A percentile compares a stretch with the other conserved stretches of the same genome.
Conservation (phyloP, 78 protist species). For the Dictyostelium purpureum region DNA sequence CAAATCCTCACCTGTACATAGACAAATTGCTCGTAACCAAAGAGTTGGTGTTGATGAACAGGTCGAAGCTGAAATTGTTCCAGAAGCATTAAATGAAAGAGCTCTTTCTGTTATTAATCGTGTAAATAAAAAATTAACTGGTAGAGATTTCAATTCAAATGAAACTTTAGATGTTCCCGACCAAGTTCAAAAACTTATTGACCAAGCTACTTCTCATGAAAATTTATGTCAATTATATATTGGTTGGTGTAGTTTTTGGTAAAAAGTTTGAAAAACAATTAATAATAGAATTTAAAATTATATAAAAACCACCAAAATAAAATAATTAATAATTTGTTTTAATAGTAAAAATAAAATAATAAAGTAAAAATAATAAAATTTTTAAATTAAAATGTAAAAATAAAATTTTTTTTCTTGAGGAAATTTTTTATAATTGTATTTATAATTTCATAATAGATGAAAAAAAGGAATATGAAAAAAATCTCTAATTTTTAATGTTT, state of each 20-base stretch:
- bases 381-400: no score
- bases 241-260: constrained; percentile 98
- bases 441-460: no score
- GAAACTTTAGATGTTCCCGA: constrained; percentile 77
- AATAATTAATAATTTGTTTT: no score
- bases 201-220: constrained; percentile 95
- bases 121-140: constrained; percentile 95
- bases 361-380: no score
- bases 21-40: constrained; percentile 37
- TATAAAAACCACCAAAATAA: no score
- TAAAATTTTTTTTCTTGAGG: no score
- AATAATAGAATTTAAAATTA: no score
- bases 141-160: constrained; percentile 87
- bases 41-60: constrained; percentile 26
- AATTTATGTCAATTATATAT: constrained; percentile 97
- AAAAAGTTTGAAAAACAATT: no score
- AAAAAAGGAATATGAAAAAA: no score
- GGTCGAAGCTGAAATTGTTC: constrained; percentile 50
- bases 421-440: no score
- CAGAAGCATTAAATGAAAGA: constrained; percentile 78
- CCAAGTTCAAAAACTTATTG: constrained; percentile 94
- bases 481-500: no score
- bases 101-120: constrained; percentile 93
- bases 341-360: no score
- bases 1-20: constrained; percentile 13